Base-by-base conservation (phyloP, 2,329 filamentous ascomycete species). In the Stachybotrys chartarum region DNA sequence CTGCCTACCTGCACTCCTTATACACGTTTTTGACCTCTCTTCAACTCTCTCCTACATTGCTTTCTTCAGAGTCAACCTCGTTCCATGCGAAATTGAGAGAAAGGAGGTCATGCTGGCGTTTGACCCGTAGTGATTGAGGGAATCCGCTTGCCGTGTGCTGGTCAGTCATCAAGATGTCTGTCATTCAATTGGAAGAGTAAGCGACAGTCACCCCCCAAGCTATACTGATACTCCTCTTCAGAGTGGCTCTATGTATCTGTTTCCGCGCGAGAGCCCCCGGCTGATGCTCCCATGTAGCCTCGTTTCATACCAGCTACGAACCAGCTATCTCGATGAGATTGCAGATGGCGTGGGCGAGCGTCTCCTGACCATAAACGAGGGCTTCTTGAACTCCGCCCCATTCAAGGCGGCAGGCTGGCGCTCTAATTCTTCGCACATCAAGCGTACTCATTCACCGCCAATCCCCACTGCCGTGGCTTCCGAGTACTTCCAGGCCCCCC, bases 381-480 rank as follows among this genome's bases (percentile, higher is more conserved):
- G 80, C 60, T 87, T 92, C 65, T 78, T 94, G 59, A 92, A 91
- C 68, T 88, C 89, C 31, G 84, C 86, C 3, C 85, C 88, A 32
- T 94, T 93, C 76, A 91, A 91, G 71, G 85, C 88, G 52, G 88
- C 89, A 58, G 90, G 90, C 60, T 94, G 90, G 90, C 82, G 84
- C 48, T 77, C 86, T 51, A 89, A 88, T 65, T 82, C 86, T 10
- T 81, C 86, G 17, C 85, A 91, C 60, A 84, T 88, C 69, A 92
- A 92, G 71, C 85, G 90, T 63, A 92, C 88, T 50, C 88, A 95
- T 70, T 94, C 90, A 3, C 90, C 90, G 18, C 89, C 90, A 1
- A 95, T 95, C 55, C 90, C 90, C 10, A 92, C 90, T 5, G 88
- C 87, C 14, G 83, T 91, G 58, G 86, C 88, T 32, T 89, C 87